Base-by-base conservation (phyloP, 2,329 filamentous ascomycete species). In the Ceratocystis papillata region DNA sequence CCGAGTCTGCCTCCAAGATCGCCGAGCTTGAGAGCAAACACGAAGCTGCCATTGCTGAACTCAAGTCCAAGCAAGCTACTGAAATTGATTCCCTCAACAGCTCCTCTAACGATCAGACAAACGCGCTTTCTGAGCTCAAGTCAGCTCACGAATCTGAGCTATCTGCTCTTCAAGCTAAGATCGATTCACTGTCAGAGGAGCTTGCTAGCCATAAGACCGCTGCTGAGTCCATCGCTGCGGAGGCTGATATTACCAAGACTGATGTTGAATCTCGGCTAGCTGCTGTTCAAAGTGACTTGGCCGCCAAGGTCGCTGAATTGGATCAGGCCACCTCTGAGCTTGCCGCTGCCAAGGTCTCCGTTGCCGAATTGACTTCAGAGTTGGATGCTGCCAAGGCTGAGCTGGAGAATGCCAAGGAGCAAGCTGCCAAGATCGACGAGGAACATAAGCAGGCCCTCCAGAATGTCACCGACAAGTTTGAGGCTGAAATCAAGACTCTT, bases 401-500 rank as follows among this genome's bases (percentile, higher is more conserved):
- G 68, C 75, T 77, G 37, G 78, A 82, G 63, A 74, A 76, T 60
- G 73, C 75, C 41, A 75, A 73, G 67, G 83, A 82, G 72, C 81
- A 81, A 22, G 28, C 67, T 28, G 74, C 78, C 15, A 79, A 79
- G 71, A 73, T 85, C 68, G 80, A 83, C 73, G 75, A 77, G 53
- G 80, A 80, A 72, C 82, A 87, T 71, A 78, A 82, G 68, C 78
- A 81, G 69, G 81, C 83, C 71, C 77, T 87, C 69, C 78, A 81
- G 72, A 79, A 79, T 68, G 73, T 87, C 65, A 83, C 83, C 1
- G 77, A 81, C 69, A 83, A 86, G 69, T 85, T 85, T 69, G 81
- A 86, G 72, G 78, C 80, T n/a, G 83, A 87, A 72, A 86, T 87
- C 65, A 83, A 86, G 71, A 81, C 80, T 67, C 79, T 86, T 17